These are phyloP conservation scores for Kwoniella shandongensis DNA, from an alignment of 768 basidiomycete species.

Conservation along the genomic window DNA sequence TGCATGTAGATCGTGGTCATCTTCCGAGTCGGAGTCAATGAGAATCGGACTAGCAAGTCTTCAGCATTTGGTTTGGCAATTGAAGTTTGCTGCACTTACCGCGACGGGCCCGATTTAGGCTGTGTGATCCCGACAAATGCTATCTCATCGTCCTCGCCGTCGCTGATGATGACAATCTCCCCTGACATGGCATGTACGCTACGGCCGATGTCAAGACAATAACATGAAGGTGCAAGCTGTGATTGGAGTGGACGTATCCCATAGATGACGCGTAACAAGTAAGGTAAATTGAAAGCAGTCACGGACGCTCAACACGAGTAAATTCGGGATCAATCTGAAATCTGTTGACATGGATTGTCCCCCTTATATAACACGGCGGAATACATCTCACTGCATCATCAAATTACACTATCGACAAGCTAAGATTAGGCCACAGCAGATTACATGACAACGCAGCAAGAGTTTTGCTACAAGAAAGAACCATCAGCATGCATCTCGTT, in stretches of 20 bases:
- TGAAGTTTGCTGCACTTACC: background rate
- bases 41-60: background rate
- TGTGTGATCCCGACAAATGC: constrained; percentile 20
- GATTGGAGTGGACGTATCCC: no score
- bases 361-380: no score
- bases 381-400: no score
- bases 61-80: background rate
- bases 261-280: no score
- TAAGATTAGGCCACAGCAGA: background rate
- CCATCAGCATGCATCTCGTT: constrained; percentile 19
- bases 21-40: constrained; percentile 7
- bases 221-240: no score
- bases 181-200: no score
- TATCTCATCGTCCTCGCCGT: constrained; percentile 35
- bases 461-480: constrained; percentile 71
- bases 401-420: background rate
- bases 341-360: no score
- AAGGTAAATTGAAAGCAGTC: no score
- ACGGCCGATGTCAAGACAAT: no score
- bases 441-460: constrained; percentile 75
- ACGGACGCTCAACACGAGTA: no score
- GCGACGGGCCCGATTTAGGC: constrained; percentile 5
- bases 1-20: background rate
- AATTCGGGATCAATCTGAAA: no score
- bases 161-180: constrained; percentile 29